A percentile compares a stretch with the other conserved stretches of the same genome.
Conservation (phyloP, 2,329 filamentous ascomycete species). For the Furcasterigmium sp. region DNA sequence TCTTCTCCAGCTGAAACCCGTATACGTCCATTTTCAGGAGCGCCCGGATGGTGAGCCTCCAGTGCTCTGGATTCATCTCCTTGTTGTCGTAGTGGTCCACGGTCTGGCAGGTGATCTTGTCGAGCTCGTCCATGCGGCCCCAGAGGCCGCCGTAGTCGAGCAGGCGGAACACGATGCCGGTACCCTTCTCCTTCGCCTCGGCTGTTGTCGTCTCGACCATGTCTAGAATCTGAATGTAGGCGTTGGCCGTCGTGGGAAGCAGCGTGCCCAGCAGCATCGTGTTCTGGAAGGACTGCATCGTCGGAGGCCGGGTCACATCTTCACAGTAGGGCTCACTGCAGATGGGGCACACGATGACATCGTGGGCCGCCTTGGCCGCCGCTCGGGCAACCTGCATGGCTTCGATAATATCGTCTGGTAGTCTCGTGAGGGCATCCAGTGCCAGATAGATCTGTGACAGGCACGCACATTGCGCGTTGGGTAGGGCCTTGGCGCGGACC, state of each 20-base stretch:
- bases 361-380: slow-evolving; percentile 43
- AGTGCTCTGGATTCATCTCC: slow-evolving; percentile 45
- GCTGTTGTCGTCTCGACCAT: slow-evolving; percentile 49
- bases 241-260: slow-evolving; percentile 51
- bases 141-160: slow-evolving; percentile 43
- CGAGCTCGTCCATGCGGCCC: slow-evolving; percentile 24
- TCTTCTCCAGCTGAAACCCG: slow-evolving; percentile 30
- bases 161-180: slow-evolving; percentile 39
- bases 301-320: slow-evolving; percentile 26
- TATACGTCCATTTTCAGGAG: slow-evolving; percentile 54
- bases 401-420: slow-evolving; percentile 36
- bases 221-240: slow-evolving; percentile 49
- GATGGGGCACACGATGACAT: slow-evolving; percentile 42
- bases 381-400: slow-evolving; percentile 43
- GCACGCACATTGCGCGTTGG: slow-evolving; percentile 35
- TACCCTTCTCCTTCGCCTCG: slow-evolving; percentile 33
- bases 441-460: slow-evolving; percentile 44
- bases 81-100: slow-evolving; percentile 30
- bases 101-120: slow-evolving; percentile 18
- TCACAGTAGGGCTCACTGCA: slow-evolving; percentile 38
- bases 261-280: slow-evolving; percentile 54
- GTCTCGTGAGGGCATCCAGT: slow-evolving; percentile 41
- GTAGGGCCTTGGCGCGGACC: background rate
- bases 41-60: slow-evolving; percentile 48
- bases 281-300: slow-evolving; percentile 50